Conservation (phyloP, 1,284 basidiomycete genomes). For the Ceraceosorus bombacis region DNA sequence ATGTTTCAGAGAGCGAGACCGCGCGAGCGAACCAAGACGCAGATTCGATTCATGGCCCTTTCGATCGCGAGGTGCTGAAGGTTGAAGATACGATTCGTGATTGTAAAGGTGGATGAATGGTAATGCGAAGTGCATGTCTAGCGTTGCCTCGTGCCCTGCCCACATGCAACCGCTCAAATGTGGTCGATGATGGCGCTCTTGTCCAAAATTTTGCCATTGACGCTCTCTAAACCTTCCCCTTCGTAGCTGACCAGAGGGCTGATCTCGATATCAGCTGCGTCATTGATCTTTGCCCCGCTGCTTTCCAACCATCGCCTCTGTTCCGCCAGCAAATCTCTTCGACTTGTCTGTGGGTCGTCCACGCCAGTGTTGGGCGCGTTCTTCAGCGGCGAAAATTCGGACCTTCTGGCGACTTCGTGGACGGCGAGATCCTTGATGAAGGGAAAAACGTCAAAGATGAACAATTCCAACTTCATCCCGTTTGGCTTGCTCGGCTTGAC, state of each 20-base stretch:
- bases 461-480: conserved; percentile 98
- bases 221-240: conserved; percentile 77
- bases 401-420: conserved; percentile 75
- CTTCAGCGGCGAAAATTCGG: conserved; percentile 95
- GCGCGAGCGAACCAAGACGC: too few species aligned
- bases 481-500: conserved; percentile 79
- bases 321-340: conserved; percentile 81
- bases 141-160: too few species aligned
- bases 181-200: conserved; percentile 24
- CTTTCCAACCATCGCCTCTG: conserved; percentile 73
- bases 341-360: conserved; percentile 85
- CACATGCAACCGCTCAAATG: background rate
- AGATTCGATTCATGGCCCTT: too few species aligned
- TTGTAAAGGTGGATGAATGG: too few species aligned
- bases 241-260: conserved; percentile 81
- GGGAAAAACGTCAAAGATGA: conserved; percentile 98
- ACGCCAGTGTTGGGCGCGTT: conserved; percentile 89
- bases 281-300: conserved; percentile 67
- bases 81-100: too few species aligned
- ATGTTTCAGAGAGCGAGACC: too few species aligned
- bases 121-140: too few species aligned
- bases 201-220: conserved; percentile 67
- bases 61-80: too few species aligned
- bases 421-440: conserved; percentile 73
- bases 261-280: conserved; percentile 76